phyloP scores from a whole-genome alignment of 176 grass and related monocot species.

The bread wheat (Triticum aestivum) region DNA sequence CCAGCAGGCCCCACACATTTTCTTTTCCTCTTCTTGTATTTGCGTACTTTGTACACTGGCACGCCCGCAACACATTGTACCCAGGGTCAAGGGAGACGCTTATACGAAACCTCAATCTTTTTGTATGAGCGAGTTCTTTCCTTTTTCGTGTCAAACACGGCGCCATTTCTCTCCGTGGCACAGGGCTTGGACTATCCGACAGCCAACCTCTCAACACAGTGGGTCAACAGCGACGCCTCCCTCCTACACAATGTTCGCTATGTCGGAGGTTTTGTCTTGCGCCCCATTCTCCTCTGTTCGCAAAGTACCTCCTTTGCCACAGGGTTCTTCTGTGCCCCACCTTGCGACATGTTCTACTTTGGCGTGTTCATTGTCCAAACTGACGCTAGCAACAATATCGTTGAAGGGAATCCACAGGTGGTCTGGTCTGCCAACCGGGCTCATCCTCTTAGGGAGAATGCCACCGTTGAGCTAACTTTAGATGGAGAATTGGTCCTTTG shows the following conservation, averaged over 20 bases:
- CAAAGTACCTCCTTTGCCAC: not conserved
- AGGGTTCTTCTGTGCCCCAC: not conserved
- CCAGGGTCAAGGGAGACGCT: too few relatives aligned
- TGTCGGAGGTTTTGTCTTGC: not conserved
- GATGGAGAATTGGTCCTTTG: not conserved
- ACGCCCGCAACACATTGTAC: too few relatives aligned
- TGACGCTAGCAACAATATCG: rapidly evolving
- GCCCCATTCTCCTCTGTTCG: not conserved
- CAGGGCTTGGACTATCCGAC: not conserved
- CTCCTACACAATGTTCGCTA: not conserved
- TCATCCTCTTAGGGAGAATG: not conserved
- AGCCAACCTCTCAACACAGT: not conserved
- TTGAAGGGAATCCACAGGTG: not conserved
- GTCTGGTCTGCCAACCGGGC: not conserved
- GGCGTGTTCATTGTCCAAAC: not conserved
- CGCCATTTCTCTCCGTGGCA: not conserved
- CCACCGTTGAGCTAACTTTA: not conserved
- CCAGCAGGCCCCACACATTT: too few relatives aligned
- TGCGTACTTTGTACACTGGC: too few relatives aligned
- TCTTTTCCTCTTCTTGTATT: too few relatives aligned
- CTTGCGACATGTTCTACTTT: not conserved
- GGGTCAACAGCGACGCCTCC: not conserved
- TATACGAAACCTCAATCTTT: too few relatives aligned
- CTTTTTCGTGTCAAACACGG: not conserved
- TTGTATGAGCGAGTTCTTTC: too few relatives aligned